Percentiles rank a stretch among this genome's conserved stretches.
Evolutionary conservation across 2,329 filamentous ascomycete genomes (phyloP).

Genomic region (Lojkania enalia): DNA sequence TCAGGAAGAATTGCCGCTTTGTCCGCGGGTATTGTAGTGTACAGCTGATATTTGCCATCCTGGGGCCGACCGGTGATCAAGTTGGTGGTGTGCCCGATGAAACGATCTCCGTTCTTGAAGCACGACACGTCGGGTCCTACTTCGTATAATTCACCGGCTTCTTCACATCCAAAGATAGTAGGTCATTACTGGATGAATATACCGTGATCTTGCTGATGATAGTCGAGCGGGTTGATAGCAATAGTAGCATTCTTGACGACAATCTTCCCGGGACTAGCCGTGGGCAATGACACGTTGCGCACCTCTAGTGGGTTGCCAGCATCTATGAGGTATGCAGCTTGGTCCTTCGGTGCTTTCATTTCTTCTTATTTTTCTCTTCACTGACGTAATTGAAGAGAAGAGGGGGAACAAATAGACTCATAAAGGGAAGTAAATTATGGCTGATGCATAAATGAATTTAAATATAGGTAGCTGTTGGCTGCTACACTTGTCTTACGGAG

Average conservation of each 20-base stretch:
- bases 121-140: slow-evolving; percentile 46
- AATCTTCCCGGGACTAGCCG: slow-evolving; percentile 24
- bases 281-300: slow-evolving; percentile 24
- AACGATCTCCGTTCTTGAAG: slow-evolving; percentile 47
- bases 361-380: too few species aligned
- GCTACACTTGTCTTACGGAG: too few species aligned
- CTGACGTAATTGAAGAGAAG: too few species aligned
- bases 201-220: slow-evolving; percentile 28
- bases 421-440: too few species aligned
- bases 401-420: too few species aligned
- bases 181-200: slow-evolving; percentile 38
- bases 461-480: too few species aligned
- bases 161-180: slow-evolving; percentile 41
- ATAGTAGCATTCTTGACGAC: slow-evolving; percentile 32
- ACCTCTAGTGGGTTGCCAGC: slow-evolving; percentile 23
- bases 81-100: slow-evolving; percentile 41
- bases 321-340: slow-evolving; percentile 27
- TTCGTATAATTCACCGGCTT: slow-evolving; percentile 48
- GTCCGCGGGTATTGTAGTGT: slow-evolving; percentile 39
- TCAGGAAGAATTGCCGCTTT: slow-evolving; percentile 47
- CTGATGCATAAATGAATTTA: too few species aligned
- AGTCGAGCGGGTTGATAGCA: slow-evolving; percentile 33
- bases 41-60: slow-evolving; percentile 32
- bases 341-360: slow-evolving; percentile 18
- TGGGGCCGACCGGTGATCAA: slow-evolving; percentile 23